Conservation (phyloP, 2,329 filamentous ascomycete genomes). For the Zasmidium cellare region DNA sequence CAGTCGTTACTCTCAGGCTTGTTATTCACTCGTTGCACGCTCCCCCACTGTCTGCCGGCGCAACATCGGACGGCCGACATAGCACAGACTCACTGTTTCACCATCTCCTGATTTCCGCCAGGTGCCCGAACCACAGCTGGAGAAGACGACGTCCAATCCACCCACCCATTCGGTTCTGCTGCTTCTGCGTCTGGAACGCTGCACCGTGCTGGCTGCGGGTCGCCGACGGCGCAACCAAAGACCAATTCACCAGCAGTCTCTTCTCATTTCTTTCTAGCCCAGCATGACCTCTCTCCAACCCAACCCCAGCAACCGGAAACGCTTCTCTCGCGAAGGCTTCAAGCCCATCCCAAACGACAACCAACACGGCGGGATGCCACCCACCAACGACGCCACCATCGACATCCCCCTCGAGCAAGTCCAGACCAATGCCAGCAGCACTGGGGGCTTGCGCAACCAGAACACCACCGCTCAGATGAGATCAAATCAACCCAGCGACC, state of each 20-base stretch:
- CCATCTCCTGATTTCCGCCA: not conserved
- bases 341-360: slow-evolving; percentile 24
- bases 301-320: slow-evolving; percentile 20
- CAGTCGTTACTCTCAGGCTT: not conserved
- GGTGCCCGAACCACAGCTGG: too few relatives aligned
- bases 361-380: slow-evolving; percentile 18
- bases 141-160: not conserved
- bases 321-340: slow-evolving; percentile 34
- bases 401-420: slow-evolving; percentile 63
- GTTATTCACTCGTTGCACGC: not conserved
- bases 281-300: slow-evolving; percentile 21
- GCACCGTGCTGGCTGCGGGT: not conserved
- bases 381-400: slow-evolving; percentile 55
- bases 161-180: not conserved
- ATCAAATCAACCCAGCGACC: slow-evolving; percentile 24
- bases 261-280: not conserved
- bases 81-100: not conserved
- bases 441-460: slow-evolving; percentile 42
- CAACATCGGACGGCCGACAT: not conserved
- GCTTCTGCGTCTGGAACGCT: not conserved
- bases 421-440: slow-evolving; percentile 46
- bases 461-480: slow-evolving; percentile 35
- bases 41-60: not conserved
- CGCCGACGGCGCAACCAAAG: not conserved
- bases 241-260: not conserved